phyloP scores from a whole-genome alignment of 1,139 yeast species.

The Kurtzmaniella quercitrusa region DNA sequence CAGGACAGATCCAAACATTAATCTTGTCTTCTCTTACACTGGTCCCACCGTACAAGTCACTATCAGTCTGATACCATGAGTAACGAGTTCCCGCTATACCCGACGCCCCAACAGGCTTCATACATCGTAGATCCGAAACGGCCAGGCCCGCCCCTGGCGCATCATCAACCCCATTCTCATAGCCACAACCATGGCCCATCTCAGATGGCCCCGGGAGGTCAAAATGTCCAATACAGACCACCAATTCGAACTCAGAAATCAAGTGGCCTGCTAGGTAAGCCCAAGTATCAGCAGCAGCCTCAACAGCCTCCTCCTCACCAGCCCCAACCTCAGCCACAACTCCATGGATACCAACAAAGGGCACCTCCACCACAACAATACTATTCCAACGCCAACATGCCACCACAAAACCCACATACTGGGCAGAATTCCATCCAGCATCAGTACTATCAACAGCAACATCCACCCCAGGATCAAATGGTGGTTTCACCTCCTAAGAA shows the following conservation, averaged over 20 bases:
- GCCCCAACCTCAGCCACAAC: conserved; percentile 12
- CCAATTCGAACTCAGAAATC: conserved; percentile 13
- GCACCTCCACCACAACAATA: conserved; percentile 15
- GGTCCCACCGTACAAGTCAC: no score
- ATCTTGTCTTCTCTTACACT: background rate
- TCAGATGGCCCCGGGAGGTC: conserved; percentile 13
- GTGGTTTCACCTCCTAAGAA: background rate
- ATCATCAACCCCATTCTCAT: background rate
- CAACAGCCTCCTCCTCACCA: conserved; percentile 16
- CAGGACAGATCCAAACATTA: background rate
- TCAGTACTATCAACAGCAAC: conserved; percentile 12
- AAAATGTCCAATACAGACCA: conserved; percentile 7
- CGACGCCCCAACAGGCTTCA: conserved; percentile 46
- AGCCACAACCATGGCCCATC: background rate
- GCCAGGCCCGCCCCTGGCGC: conserved; percentile 6
- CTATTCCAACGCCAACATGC: conserved; percentile 10
- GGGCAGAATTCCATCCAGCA: conserved; percentile 6
- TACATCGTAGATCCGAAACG: conserved; percentile 22
- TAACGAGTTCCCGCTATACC: conserved; percentile 43
- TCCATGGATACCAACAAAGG: conserved; percentile 12
- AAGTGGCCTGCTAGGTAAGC: conserved; percentile 10
- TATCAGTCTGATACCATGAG: no score
- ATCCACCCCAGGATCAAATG: conserved; percentile 3
- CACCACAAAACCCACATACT: conserved; percentile 11
- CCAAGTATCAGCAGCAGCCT: conserved; percentile 8